A percentile compares a stretch with the other conserved stretches of the same genome.
phyloP scores from a whole-genome alignment of 75 land plant genomes.

The Cunninghamia lanceolata region DNA sequence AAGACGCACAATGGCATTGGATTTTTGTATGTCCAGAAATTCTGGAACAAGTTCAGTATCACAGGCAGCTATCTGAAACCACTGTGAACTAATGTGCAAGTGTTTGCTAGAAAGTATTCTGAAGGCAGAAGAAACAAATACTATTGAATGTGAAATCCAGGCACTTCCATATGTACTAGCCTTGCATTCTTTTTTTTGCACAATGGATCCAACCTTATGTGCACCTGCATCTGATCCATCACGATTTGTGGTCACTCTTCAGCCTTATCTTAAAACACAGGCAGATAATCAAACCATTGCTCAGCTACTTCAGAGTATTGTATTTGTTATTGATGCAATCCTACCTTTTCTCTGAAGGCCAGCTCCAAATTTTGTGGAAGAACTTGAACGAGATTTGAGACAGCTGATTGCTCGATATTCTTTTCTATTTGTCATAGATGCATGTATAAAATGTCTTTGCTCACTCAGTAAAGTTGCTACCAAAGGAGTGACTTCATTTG shows the following conservation, averaged over 20 bases:
- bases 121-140: constrained; percentile 83
- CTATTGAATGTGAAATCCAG: constrained; percentile 56
- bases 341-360: constrained; percentile 87
- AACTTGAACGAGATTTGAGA: constrained; percentile 90
- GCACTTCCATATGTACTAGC: constrained; percentile 90
- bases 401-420: constrained; percentile 89
- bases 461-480: constrained; percentile 70
- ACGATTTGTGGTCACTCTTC: constrained; percentile 90
- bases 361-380: constrained; percentile 72
- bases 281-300: constrained; percentile 75
- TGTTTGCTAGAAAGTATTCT: constrained; percentile 87
- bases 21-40: constrained; percentile 73
- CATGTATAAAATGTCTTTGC: constrained; percentile 96
- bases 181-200: constrained; percentile 93
- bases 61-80: constrained; percentile 77
- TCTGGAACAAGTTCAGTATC: constrained; percentile 61
- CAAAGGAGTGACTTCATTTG: constrained; percentile 64
- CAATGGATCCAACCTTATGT: constrained; percentile 91
- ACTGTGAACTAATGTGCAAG: constrained; percentile 97
- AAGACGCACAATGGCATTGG: constrained; percentile 83
- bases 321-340: constrained; percentile 85
- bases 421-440: constrained; percentile 89
- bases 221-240: constrained; percentile 93
- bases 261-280: constrained; percentile 96
- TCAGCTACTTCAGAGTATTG: constrained; percentile 85